Evolutionary conservation across 2,329 filamentous ascomycete species (phyloP), one percentile per base, ranked within the genome.

Genomic region (Stachybotrys echinatus): DNA sequence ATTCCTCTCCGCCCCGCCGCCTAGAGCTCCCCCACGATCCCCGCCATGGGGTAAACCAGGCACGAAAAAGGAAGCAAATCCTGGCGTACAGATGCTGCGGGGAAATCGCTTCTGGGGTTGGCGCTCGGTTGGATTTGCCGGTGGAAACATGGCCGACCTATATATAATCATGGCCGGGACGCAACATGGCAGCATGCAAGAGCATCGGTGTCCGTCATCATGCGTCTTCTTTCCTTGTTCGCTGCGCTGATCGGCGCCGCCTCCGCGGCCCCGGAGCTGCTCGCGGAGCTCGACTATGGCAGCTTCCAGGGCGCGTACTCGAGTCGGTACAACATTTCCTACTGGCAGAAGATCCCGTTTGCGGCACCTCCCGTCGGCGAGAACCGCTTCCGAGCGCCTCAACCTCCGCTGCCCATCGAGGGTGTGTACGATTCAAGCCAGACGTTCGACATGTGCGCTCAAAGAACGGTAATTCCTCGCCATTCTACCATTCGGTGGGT

Each of bases 321-420:
- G 12, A 17, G 14, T 12, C 12, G 18, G 10, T 46, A 34, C 44
- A 46, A 46, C 23, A 46, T 46, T n/a, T 46, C 44, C 12, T 46
- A 46, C 44, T 46, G 44, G 44, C 44, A 37, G 19, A 46, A 31
- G 44, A 46, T 46, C 12, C 44, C 44, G 5, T 46, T 20, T n/a
- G 44, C 44, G 4, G 44, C 44, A 17, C 44, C 44, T 6, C 44
- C 44, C 19, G 18, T 19, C 5, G 44, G 44, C 17, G 14, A 46
- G 23, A 46, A 46, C 27, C 22, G 44, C 22, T 46, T 46, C 27
- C 44, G 44, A 3, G 44, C 23, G 23, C 44, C 44, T 22, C 44
- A 46, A 23, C 44, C 44, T 6, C 44, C 44, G 20, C 4, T 23
- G 20, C 22, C 20, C 3, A 45, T 45, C 22, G 42, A 45, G 5